Base-by-base conservation (phyloP, 768 basidiomycete species). In the Mycena galopus region DNA sequence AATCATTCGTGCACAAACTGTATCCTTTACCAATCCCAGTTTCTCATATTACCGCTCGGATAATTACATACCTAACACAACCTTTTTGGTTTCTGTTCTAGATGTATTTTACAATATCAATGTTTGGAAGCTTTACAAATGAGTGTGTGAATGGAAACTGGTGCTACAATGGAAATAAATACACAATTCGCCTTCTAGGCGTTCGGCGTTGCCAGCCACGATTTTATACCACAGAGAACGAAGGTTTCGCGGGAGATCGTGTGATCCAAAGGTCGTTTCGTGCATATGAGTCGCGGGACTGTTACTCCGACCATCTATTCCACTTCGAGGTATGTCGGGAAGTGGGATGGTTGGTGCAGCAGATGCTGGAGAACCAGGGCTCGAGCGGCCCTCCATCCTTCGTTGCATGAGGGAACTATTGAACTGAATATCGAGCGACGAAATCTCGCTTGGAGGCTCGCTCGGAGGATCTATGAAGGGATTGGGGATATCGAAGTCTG, bases 81-180 rank as follows among this genome's bases (percentile, higher is more conserved):
- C 25, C 8, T 58, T 30, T n/a, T 21, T 23, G 44, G 42, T 33
- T 50, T 57, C 30, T 71, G 69, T 72, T 75, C 64, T 75, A 75
- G 71, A 75, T 75, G 74, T 75, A 72, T 69, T 63, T 69, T 72
- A 75, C 74, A 75, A 72, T 66, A 25, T 69, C 37, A 53, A 17
- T 55, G 51, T 29, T 30, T 47, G 33, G 29, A 66, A 61, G 25
- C 55, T 61, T 44, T 72, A 75, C 74, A 75, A 75, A 69, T 60
- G 71, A 72, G 53, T 53, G 67, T 61, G 67, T 12, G 50, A 27
- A 51, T 16, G n/a, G 50, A 11, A 10, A 19, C 30, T 69, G 50
- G 33, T 51, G 60, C 71, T 62, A 71, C 64, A 65, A 27, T 32
- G 4, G 23, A 33, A 58, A 39, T 62, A 64, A 7, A 58, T 29